phyloP scores from a whole-genome alignment of 75 land plant genomes.

The Pinus albicaulis region DNA sequence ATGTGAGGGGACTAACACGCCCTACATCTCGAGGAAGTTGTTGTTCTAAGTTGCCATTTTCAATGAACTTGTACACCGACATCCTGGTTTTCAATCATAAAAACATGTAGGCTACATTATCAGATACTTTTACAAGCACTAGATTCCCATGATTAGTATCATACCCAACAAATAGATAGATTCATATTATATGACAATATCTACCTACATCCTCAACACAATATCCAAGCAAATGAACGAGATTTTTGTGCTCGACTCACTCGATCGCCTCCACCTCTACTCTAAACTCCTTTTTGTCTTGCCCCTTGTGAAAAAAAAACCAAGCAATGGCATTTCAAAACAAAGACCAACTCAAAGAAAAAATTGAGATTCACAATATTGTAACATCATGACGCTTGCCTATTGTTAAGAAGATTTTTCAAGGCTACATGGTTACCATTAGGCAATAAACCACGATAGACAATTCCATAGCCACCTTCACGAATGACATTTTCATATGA shows the following conservation, averaged over 20 bases:
- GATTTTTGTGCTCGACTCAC: slow-evolving; percentile 73
- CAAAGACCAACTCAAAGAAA: too few species aligned
- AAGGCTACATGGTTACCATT: slow-evolving; percentile 61
- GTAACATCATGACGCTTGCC: slow-evolving; percentile 18
- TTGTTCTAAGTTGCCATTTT: slow-evolving; percentile 66
- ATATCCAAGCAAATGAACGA: slow-evolving; percentile 71
- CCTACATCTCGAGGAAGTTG: slow-evolving; percentile 55
- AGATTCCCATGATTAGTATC: too few species aligned
- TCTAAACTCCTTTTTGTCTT: slow-evolving; percentile 64
- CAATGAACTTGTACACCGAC: slow-evolving; percentile 33
- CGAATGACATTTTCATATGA: slow-evolving; percentile 67
- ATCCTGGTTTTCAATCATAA: too few species aligned
- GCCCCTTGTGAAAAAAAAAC: slow-evolving; percentile 54
- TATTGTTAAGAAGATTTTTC: slow-evolving; percentile 86
- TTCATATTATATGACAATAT: slow-evolving; percentile 10
- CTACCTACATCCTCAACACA: slow-evolving; percentile 81
- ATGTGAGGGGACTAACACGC: too few species aligned
- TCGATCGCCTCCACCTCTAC: slow-evolving; percentile 59
- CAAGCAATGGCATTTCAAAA: too few species aligned
- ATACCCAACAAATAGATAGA: slow-evolving; percentile 29
- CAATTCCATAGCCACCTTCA: slow-evolving; percentile 92
- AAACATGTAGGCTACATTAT: too few species aligned
- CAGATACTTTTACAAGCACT: too few species aligned
- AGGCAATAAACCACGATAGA: slow-evolving; percentile 59
- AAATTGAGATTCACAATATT: too few species aligned